These are phyloP conservation scores for Penicillium pulvis DNA, from an alignment of 495 filamentous ascomycete genomes.

Conservation along the genomic window DNA sequence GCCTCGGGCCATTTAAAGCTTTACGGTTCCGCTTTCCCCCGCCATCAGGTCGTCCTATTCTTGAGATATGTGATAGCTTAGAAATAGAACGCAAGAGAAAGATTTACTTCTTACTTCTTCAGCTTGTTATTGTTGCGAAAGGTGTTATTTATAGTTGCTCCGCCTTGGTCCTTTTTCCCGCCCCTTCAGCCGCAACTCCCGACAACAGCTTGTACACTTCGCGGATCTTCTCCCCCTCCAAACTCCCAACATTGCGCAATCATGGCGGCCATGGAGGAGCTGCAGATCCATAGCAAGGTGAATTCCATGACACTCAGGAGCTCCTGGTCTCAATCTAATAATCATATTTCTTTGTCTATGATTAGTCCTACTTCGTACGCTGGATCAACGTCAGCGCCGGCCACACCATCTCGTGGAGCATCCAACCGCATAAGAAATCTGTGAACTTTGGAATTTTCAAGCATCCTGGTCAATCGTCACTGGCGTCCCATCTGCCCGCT, in stretches of 20 bases:
- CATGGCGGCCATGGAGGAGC: slow-evolving; percentile 95
- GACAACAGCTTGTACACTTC: slow-evolving; percentile 18
- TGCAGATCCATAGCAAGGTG: slow-evolving; percentile 98
- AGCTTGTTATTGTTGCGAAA: background rate
- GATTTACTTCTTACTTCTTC: background rate
- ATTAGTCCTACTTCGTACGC: slow-evolving; percentile 92
- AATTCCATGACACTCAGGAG: slow-evolving; percentile 17
- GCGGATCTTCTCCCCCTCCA: slow-evolving; percentile 9
- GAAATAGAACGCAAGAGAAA: background rate
- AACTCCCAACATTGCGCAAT: slow-evolving; percentile 21
- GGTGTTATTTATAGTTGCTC: slow-evolving; percentile 6
- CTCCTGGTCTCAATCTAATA: background rate
- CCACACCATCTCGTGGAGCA: slow-evolving; percentile 95
- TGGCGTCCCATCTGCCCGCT: slow-evolving; percentile 47
- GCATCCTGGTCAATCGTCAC: slow-evolving; percentile 72
- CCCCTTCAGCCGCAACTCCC: slow-evolving; percentile 32
- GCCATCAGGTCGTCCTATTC: background rate
- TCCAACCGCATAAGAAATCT: slow-evolving; percentile 96
- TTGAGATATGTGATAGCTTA: background rate
- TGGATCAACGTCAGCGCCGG: slow-evolving; percentile 90
- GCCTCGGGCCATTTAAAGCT: slow-evolving; percentile 22
- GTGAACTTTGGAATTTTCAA: slow-evolving; percentile 98
- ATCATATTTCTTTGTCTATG: slow-evolving; percentile 4
- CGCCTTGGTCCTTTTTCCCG: slow-evolving; percentile 13
- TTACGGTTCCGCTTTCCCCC: slow-evolving; percentile 13